Conservation (phyloP, 2,329 filamentous ascomycete species). For the Sclerotiophoma versabilis region DNA sequence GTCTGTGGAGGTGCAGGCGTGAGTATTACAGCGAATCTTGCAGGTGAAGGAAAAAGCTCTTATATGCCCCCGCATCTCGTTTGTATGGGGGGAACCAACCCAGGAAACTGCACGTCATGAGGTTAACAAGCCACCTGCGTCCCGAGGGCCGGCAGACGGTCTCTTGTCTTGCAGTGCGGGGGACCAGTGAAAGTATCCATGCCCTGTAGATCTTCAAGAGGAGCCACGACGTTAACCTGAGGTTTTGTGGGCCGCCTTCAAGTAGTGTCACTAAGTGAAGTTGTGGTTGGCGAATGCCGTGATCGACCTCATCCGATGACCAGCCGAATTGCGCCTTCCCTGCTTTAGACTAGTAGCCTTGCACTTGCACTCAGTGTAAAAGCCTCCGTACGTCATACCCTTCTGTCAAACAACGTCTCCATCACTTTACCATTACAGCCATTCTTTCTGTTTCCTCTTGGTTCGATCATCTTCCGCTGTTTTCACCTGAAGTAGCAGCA, state of each 20-base stretch:
- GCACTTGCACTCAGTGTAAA: no score
- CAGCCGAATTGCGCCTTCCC: neutral
- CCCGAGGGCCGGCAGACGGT: neutral
- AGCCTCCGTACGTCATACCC: no score
- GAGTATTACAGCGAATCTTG: neutral
- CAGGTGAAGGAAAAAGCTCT: no score
- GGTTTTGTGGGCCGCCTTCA: constrained; percentile 2
- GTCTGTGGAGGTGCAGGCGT: neutral
- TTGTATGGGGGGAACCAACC: no score
- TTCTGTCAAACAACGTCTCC: no score
- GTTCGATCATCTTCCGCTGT: no score
- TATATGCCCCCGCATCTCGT: no score
- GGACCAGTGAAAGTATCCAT: neutral
- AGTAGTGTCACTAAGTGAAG: neutral
- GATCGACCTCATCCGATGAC: constrained; percentile 1
- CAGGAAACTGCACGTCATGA: neutral
- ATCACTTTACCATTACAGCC: no score
- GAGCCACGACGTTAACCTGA: neutral
- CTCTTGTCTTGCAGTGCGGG: neutral
- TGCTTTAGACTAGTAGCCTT: neutral
- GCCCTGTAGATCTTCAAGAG: constrained; percentile 1
- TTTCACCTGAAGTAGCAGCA: no score
- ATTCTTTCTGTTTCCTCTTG: no score
- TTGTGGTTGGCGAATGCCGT: neutral
- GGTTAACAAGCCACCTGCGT: neutral